Conservation (phyloP, 805 yeast species). For the Pachysolen tannophilus region DNA sequence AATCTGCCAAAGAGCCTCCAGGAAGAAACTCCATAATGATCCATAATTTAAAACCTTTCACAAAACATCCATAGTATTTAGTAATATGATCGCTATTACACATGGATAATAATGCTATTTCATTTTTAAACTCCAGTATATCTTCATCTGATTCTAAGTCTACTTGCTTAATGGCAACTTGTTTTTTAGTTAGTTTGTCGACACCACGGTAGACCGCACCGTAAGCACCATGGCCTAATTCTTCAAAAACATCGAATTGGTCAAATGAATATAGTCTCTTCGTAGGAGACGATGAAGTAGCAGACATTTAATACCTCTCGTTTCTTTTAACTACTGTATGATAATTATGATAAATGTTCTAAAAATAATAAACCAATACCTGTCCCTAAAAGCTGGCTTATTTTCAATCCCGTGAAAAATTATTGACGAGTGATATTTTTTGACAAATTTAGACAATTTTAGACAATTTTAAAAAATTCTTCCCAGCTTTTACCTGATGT, state of each 20-base stretch:
- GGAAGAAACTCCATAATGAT: slow-evolving; percentile 76
- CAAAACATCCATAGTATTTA: slow-evolving; percentile 62
- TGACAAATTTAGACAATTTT: too few relatives aligned
- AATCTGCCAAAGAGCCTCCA: slow-evolving; percentile 68
- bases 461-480: too few relatives aligned
- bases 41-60: slow-evolving; percentile 64
- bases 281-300: background rate
- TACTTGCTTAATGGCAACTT: slow-evolving; percentile 57
- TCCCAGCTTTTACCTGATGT: too few relatives aligned
- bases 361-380: too few relatives aligned
- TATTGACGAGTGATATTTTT: too few relatives aligned
- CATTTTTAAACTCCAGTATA: slow-evolving; percentile 64
- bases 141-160: slow-evolving; percentile 70
- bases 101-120: slow-evolving; percentile 59
- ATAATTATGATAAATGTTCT: too few relatives aligned
- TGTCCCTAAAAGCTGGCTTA: too few relatives aligned
- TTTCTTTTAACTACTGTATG: too few relatives aligned
- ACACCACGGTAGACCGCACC: slow-evolving; percentile 67
- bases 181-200: slow-evolving; percentile 31
- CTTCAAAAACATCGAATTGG: slow-evolving; percentile 39
- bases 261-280: slow-evolving; percentile 20
- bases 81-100: slow-evolving; percentile 61
- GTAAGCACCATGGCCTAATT: slow-evolving; percentile 73
- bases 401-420: too few relatives aligned
- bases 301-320: too few relatives aligned